Evolutionary conservation across 2,329 filamentous ascomycete genomes (phyloP).

Genomic region (Periconia sp.): DNA sequence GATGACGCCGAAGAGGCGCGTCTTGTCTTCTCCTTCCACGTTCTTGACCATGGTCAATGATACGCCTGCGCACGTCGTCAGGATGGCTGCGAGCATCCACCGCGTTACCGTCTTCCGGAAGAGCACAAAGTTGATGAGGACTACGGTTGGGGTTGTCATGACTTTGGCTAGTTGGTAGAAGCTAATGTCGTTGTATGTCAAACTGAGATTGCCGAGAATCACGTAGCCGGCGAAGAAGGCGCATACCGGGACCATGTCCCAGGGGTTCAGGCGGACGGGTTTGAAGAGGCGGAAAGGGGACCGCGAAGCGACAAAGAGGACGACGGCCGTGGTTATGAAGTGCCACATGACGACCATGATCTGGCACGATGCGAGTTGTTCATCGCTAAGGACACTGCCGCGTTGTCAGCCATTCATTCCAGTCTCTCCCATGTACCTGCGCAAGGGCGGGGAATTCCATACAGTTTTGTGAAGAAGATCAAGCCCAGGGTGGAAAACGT

Average conservation of each 20-base stretch:
- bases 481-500: slow-evolving; percentile 47
- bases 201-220: slow-evolving; percentile 49
- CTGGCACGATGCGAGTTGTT: slow-evolving; percentile 48
- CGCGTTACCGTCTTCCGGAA: slow-evolving; percentile 46
- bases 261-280: slow-evolving; percentile 45
- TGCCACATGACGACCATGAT: slow-evolving; percentile 53
- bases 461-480: slow-evolving; percentile 51
- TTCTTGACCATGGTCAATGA: slow-evolving; percentile 47
- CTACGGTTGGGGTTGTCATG: slow-evolving; percentile 52
- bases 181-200: slow-evolving; percentile 51
- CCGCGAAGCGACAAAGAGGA: slow-evolving; percentile 47
- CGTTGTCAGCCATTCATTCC: slow-evolving; percentile 19
- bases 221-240: slow-evolving; percentile 51
- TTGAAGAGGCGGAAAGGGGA: slow-evolving; percentile 50
- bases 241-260: slow-evolving; percentile 50
- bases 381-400: slow-evolving; percentile 48
- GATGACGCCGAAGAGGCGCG: slow-evolving; percentile 45
- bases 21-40: slow-evolving; percentile 29
- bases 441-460: slow-evolving; percentile 10
- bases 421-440: neutral
- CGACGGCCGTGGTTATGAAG: slow-evolving; percentile 48
- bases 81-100: slow-evolving; percentile 45
- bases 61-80: slow-evolving; percentile 48
- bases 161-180: slow-evolving; percentile 54
- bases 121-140: slow-evolving; percentile 48